Conservation (phyloP, 2,329 filamentous ascomycete species). For the Colletotrichum shisoi region DNA sequence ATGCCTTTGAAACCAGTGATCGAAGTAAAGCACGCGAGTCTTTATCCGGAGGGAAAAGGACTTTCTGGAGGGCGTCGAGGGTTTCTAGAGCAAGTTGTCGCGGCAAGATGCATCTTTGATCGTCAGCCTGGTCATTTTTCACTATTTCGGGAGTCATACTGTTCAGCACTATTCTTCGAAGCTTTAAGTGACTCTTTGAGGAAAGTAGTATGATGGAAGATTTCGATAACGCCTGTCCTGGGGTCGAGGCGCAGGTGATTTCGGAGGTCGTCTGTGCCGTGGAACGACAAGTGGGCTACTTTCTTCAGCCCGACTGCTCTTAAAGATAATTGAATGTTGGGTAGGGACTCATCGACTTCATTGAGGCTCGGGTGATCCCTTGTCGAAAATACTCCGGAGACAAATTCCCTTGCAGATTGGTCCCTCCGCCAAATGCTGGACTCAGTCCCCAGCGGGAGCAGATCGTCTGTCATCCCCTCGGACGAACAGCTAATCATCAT, state of each 20-base stretch:
- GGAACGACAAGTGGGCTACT: background rate
- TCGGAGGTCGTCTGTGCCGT: constrained; percentile 3
- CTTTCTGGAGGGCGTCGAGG: background rate
- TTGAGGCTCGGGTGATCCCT: background rate
- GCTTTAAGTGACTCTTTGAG: background rate
- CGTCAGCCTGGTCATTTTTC: background rate
- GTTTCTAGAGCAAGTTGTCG: constrained; percentile 2
- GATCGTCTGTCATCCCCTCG: background rate
- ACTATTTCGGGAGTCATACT: background rate
- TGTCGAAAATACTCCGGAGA: background rate
- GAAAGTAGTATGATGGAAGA: background rate
- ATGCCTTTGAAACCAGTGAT: background rate
- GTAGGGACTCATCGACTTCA: background rate
- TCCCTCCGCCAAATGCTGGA: background rate
- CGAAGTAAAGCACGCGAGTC: background rate
- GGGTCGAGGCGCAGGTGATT: constrained; percentile 1
- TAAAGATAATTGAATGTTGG: background rate
- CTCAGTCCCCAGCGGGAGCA: background rate
- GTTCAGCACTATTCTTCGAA: background rate
- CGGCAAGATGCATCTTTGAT: background rate
- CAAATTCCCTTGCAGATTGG: background rate
- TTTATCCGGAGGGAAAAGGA: background rate
- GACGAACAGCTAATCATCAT: constrained; percentile 2
- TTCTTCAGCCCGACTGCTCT: background rate
- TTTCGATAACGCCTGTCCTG: background rate